A percentile compares a stretch with the other conserved stretches of the same genome.
phyloP scores from a whole-genome alignment of 805 yeast genomes.

The Priceomyces castillae region DNA sequence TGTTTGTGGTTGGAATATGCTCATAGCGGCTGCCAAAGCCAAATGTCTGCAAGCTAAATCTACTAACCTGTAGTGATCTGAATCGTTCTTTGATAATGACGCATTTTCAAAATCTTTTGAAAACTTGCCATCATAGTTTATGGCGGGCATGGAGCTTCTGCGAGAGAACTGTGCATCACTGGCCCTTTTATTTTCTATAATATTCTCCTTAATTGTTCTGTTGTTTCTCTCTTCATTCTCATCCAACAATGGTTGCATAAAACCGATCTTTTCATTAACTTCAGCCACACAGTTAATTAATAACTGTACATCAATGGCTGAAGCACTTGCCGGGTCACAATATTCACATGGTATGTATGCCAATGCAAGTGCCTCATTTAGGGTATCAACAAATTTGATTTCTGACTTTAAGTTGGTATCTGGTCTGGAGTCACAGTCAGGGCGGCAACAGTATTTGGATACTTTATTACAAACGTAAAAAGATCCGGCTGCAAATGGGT shows the following conservation, averaged over 20 bases:
- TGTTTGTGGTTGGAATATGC: constrained; percentile 25
- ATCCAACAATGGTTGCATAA: constrained; percentile 48
- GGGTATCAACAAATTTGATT: constrained; percentile 41
- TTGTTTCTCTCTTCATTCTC: constrained; percentile 43
- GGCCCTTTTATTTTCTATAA: constrained; percentile 24
- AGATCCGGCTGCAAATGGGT: constrained; percentile 61
- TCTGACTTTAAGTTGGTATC: constrained; percentile 44
- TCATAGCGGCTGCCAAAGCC: constrained; percentile 70
- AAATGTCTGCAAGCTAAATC: constrained; percentile 81
- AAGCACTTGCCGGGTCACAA: constrained; percentile 52
- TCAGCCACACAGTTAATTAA: constrained; percentile 49
- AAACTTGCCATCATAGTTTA: constrained; percentile 21
- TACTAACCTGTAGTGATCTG: constrained; percentile 66
- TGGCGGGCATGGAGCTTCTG: constrained; percentile 29
- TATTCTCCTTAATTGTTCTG: constrained; percentile 35
- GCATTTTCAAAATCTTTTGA: constrained; percentile 23
- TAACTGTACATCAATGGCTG: constrained; percentile 45
- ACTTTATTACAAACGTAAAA: constrained; percentile 52
- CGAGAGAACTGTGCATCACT: constrained; percentile 26
- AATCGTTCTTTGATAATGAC: constrained; percentile 53
- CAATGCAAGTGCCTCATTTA: constrained; percentile 39
- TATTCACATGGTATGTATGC: constrained; percentile 53
- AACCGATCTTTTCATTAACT: constrained; percentile 58
- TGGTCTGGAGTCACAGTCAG: constrained; percentile 59
- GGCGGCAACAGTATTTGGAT: constrained; percentile 54